Conservation (phyloP, 2,329 filamentous ascomycete species). For the Talaromyces albobiverticillius region DNA sequence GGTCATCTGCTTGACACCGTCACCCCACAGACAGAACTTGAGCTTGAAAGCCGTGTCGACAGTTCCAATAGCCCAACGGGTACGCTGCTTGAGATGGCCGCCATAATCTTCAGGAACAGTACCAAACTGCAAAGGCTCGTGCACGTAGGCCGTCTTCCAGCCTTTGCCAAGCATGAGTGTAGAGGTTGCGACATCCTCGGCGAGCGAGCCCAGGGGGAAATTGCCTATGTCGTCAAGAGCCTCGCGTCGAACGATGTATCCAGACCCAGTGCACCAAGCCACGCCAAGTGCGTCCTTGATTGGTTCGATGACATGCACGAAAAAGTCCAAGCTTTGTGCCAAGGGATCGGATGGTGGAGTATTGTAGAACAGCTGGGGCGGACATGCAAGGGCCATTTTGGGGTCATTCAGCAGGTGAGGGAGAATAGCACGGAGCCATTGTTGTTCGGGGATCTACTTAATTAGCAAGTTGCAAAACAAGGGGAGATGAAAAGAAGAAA, state of each 20-base stretch:
- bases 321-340: slow-evolving; percentile 57
- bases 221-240: slow-evolving; percentile 61
- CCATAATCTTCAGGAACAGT: slow-evolving; percentile 41
- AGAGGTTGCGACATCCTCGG: slow-evolving; percentile 61
- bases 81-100: slow-evolving; percentile 35
- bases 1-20: slow-evolving; percentile 53
- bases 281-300: slow-evolving; percentile 48
- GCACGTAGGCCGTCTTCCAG: slow-evolving; percentile 61
- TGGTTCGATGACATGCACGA: slow-evolving; percentile 53
- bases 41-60: slow-evolving; percentile 60
- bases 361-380: slow-evolving; percentile 64
- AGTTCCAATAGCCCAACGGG: slow-evolving; percentile 43
- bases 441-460: slow-evolving; percentile 55
- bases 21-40: slow-evolving; percentile 58
- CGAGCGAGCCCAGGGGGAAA: slow-evolving; percentile 58
- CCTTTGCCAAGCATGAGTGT: slow-evolving; percentile 58
- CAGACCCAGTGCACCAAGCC: slow-evolving; percentile 65
- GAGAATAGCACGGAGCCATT: slow-evolving; percentile 60
- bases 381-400: slow-evolving; percentile 59
- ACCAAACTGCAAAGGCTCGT: slow-evolving; percentile 60
- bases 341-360: slow-evolving; percentile 58
- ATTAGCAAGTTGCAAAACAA: slow-evolving; percentile 11
- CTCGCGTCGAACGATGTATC: slow-evolving; percentile 58
- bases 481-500: background rate
- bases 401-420: slow-evolving; percentile 57